phyloP scores from a whole-genome alignment of 257 asterid genomes.

The Rhazya stricta region DNA sequence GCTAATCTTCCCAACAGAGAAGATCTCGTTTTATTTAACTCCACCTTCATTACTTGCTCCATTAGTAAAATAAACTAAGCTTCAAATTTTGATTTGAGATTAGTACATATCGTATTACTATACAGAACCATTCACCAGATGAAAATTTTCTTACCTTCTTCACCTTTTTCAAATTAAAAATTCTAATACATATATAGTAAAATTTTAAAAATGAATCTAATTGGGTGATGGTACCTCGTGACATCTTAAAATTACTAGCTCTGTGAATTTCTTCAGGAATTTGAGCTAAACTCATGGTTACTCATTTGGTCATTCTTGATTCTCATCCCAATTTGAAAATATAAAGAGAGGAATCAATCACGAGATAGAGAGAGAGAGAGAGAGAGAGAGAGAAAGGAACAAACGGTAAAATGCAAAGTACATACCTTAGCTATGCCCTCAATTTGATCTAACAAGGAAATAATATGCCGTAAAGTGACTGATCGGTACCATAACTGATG shows the following conservation, averaged over 20 bases:
- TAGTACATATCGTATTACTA: too few species aligned
- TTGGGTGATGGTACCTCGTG: not conserved
- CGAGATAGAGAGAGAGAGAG: not conserved
- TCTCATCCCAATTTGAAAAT: not conserved
- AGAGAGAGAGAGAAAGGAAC: not conserved
- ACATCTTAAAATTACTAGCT: not conserved
- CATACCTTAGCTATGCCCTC: slow-evolving; percentile 97
- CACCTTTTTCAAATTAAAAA: too few species aligned
- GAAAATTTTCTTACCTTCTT: not conserved
- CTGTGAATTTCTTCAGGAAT: not conserved
- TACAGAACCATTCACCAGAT: not conserved
- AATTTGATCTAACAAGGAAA: slow-evolving; percentile 90
- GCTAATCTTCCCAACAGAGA: not conserved
- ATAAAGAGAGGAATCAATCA: not conserved
- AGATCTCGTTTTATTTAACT: not conserved
- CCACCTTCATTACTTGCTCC: not conserved
- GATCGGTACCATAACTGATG: slow-evolving; percentile 99
- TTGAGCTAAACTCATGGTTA: not conserved
- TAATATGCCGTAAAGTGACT: slow-evolving; percentile 93
- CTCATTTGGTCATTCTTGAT: not conserved
- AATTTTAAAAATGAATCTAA: not conserved
- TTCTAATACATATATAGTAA: too few species aligned
- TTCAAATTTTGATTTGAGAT: not conserved
- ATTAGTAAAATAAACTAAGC: not conserved
- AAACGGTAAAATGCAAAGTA: slow-evolving; percentile 16